Base-by-base conservation (phyloP, 192 early-diverging fungal genomes). In the Ambispora gerdemannii region DNA sequence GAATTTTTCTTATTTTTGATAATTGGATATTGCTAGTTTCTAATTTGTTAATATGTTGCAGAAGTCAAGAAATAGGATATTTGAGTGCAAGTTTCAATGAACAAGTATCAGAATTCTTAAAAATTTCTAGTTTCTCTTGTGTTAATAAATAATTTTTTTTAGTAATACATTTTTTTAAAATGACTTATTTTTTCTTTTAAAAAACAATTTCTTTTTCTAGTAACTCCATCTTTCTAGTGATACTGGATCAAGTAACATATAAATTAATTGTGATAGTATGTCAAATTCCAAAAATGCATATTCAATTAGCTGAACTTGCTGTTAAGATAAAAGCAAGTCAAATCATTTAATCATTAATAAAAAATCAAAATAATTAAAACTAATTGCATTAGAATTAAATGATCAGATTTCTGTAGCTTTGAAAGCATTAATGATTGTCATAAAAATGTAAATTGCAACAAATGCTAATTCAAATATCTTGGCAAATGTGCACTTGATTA, bases 71-170 rank as follows among this genome's bases (percentile, higher is more conserved):
- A 55, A 22, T 20, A 27, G 20, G 20, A 17, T 55, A 55, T 17
- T 55, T 55, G 20, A 55, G 52, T 8, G 15, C 24, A 25, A 20
- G 20, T 55, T 20, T 2, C 28, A 55, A 20, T n/a, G 52, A 55
- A 55, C n/a, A n/a, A n/a, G n/a, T n/a, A n/a, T n/a, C n/a, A n/a
- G n/a, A n/a, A n/a, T n/a, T n/a, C n/a, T n/a, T 8, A 55, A 25
- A n/a, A 55, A 7, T 55, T 55, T 55, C 24, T 55, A 55, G 28
- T 55, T 55, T 20, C 28, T 55, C 7, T 55, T 55, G 20, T 22
- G 28, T 6, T 55, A 20, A 10, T 55, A 27, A 10, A 55, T n/a
- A 55, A 3, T 22, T n/a, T 8, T 27, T 0, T 55, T 55, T 25
- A 17, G 28, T 22, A 55, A 27, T 55, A 27, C 24, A 22, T 2